These are phyloP conservation scores for Suhomyces faveliae DNA, from an alignment of 805 yeast genomes.

Conservation along the genomic window DNA sequence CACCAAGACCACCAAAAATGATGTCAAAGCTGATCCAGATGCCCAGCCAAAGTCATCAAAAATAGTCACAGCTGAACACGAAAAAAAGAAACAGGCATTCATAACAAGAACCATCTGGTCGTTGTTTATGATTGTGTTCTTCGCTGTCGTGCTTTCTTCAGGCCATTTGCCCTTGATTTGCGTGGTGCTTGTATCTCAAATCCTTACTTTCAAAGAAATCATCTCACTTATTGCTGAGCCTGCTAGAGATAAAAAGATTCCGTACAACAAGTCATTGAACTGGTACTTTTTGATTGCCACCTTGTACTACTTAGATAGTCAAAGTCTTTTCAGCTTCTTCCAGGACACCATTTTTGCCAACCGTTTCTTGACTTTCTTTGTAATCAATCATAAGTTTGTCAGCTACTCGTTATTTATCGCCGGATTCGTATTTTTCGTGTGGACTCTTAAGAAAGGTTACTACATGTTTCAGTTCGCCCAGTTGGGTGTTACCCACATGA, in stretches of 20 bases:
- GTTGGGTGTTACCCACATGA: constrained; percentile 92
- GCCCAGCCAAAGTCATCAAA: neutral
- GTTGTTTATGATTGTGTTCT: constrained; percentile 78
- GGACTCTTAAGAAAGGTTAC: constrained; percentile 83
- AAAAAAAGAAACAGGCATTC: constrained; percentile 77
- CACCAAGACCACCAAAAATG: no score
- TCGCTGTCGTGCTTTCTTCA: constrained; percentile 66
- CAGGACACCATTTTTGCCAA: constrained; percentile 50
- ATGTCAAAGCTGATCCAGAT: neutral
- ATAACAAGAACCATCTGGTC: constrained; percentile 91
- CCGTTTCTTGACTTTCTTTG: constrained; percentile 54
- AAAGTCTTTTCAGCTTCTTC: constrained; percentile 70
- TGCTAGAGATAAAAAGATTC: constrained; percentile 77
- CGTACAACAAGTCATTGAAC: constrained; percentile 77
- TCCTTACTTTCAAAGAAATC: constrained; percentile 86
- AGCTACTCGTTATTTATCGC: constrained; percentile 79
- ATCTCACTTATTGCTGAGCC: constrained; percentile 83
- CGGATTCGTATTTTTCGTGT: constrained; percentile 88
- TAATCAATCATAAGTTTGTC: constrained; percentile 77
- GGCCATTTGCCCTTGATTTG: constrained; percentile 84
- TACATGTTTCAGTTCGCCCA: constrained; percentile 92
- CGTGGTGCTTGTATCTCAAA: constrained; percentile 70
- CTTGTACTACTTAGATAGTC: constrained; percentile 86
- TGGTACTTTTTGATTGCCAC: constrained; percentile 93
- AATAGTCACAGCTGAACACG: constrained; percentile 34